A percentile compares a stretch with the other conserved stretches of the same genome.
Evolutionary conservation across 805 yeast species (phyloP).

Genomic region (Teunomyces panamensis): DNA sequence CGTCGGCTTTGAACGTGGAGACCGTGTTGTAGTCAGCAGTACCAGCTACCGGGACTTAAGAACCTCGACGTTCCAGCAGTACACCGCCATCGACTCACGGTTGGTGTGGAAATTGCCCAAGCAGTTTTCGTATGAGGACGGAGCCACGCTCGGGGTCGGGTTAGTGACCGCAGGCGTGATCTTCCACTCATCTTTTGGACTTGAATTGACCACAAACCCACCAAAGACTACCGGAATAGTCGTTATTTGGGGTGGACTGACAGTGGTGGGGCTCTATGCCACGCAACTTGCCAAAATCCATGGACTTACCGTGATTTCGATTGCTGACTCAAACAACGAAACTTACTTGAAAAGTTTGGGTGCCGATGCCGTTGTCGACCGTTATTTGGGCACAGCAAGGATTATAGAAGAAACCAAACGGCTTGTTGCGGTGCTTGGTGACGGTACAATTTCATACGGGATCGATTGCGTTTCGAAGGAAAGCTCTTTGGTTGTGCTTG

Average conservation of each 20-base stretch:
- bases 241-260: constrained; percentile 49
- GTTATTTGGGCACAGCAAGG: constrained; percentile 22
- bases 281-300: constrained; percentile 41
- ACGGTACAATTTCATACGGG: constrained; percentile 27
- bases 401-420: constrained; percentile 10
- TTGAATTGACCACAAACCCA: constrained; percentile 6
- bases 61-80: constrained; percentile 48
- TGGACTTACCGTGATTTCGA: constrained; percentile 34
- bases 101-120: constrained; percentile 44
- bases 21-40: constrained; percentile 42
- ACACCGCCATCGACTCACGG: constrained; percentile 42
- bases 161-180: constrained; percentile 41
- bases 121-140: constrained; percentile 31
- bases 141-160: constrained; percentile 48
- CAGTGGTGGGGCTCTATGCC: constrained; percentile 44
- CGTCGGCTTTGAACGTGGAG: constrained; percentile 24
- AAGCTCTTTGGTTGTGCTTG: neutral
- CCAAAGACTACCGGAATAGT: constrained; percentile 14
- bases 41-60: constrained; percentile 47
- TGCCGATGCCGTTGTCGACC: constrained; percentile 33
- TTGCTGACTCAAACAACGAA: constrained; percentile 19
- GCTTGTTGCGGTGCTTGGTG: constrained; percentile 19
- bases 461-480: constrained; percentile 44
- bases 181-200: constrained; percentile 18
- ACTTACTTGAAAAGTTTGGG: constrained; percentile 21